Percentiles rank a stretch among this genome's conserved stretches.
Conservation (phyloP, 495 filamentous ascomycete genomes). For the Trichoderma reesei region DNA sequence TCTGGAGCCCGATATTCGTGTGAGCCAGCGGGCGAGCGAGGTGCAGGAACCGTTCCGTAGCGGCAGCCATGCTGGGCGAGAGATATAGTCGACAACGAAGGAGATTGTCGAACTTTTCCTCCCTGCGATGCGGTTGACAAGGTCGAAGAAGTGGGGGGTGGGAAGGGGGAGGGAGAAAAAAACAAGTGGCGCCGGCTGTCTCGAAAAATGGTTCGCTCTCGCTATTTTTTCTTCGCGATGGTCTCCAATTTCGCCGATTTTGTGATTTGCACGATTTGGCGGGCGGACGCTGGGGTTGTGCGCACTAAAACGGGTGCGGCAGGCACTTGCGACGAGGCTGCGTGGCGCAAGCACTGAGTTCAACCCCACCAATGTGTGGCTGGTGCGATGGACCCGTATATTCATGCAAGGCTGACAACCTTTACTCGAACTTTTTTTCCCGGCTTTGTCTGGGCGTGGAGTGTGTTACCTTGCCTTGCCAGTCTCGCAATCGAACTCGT, state of each 20-base stretch:
- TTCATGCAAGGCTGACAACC: conserved; percentile 20
- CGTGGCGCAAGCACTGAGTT: background rate
- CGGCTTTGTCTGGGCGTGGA: too few species aligned
- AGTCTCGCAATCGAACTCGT: background rate
- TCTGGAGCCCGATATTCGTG: conserved; percentile 63
- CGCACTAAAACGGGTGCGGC: background rate
- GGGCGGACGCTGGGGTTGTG: conserved; percentile 7
- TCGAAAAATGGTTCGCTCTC: background rate
- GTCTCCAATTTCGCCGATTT: conserved; percentile 22
- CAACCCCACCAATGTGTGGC: conserved; percentile 10
- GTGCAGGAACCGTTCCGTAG: conserved; percentile 76
- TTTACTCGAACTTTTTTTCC: conserved; percentile 11
- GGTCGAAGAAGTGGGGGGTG: background rate
- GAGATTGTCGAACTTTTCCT: conserved; percentile 4
- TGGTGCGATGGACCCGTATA: background rate
- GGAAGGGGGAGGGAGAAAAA: conserved; percentile 2
- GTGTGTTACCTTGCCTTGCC: background rate
- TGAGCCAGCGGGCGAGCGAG: conserved; percentile 85
- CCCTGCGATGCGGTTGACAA: background rate
- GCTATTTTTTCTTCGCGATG: conserved; percentile 3
- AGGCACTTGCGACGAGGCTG: conserved; percentile 6
- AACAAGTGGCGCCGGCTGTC: background rate
- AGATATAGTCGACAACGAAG: background rate
- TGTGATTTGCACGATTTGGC: conserved; percentile 10
- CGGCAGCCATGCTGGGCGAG: conserved; percentile 63